Conservation (phyloP, 495 filamentous ascomycete species). For the Talaromyces nanjingensis region DNA sequence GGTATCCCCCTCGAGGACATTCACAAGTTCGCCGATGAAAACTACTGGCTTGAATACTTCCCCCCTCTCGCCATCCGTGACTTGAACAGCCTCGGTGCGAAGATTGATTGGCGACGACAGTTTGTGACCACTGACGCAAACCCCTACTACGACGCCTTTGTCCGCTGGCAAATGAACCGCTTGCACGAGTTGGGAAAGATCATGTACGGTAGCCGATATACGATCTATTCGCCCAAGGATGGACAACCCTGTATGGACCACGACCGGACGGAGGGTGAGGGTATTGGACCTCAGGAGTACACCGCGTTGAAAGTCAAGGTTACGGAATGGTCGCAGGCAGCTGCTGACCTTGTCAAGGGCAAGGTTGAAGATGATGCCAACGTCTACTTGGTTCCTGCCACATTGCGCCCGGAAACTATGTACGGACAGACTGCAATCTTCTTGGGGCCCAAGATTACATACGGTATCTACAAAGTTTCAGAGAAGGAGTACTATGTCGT, state of each 20-base stretch:
- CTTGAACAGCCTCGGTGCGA: conserved; percentile 72
- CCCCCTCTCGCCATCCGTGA: conserved; percentile 75
- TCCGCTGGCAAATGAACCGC: conserved; percentile 96
- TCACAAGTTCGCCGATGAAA: conserved; percentile 80
- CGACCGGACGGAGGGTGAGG: conserved; percentile 87
- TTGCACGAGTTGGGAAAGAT: conserved; percentile 88
- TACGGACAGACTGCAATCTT: conserved; percentile 97
- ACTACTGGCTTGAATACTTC: conserved; percentile 84
- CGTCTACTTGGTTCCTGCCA: conserved; percentile 86
- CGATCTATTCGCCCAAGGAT: conserved; percentile 93
- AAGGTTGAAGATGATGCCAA: conserved; percentile 76
- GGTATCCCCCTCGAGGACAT: conserved; percentile 83
- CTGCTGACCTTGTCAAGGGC: conserved; percentile 59
- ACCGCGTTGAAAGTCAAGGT: conserved; percentile 85
- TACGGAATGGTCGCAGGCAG: conserved; percentile 73
- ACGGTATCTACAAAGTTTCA: conserved; percentile 79
- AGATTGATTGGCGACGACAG: conserved; percentile 86
- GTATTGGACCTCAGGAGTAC: conserved; percentile 85
- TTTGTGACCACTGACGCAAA: conserved; percentile 96
- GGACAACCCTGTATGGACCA: conserved; percentile 98
- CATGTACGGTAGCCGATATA: conserved; percentile 89
- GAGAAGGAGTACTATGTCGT: conserved; percentile 81
- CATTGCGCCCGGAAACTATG: conserved; percentile 94
- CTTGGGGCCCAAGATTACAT: conserved; percentile 83
- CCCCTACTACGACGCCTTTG: conserved; percentile 93